A percentile compares a stretch with the other conserved stretches of the same genome.
Conservation (phyloP, 192 early-diverging fungal genomes). For the Lobosporangium transversale region DNA sequence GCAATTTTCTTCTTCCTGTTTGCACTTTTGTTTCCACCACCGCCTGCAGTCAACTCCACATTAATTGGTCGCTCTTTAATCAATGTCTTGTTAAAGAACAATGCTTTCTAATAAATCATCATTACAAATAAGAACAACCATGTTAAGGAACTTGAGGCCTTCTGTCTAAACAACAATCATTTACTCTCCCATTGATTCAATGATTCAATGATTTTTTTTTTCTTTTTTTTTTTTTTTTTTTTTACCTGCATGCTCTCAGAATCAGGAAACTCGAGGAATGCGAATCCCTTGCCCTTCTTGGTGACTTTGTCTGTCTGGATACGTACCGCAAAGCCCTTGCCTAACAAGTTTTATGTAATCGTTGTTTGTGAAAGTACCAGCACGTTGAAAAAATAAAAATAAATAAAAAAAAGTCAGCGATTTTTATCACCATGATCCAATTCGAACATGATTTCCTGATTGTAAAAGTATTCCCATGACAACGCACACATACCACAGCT, state of each 20-base stretch:
- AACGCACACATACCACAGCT: conserved; percentile 59
- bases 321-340: conserved; percentile 66
- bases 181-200: too few species aligned
- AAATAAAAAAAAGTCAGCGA: neutral
- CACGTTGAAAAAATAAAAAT: neutral
- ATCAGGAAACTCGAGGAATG: conserved; percentile 73
- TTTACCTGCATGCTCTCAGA: conserved; percentile 62
- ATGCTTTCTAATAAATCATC: conserved; percentile 56
- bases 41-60: conserved; percentile 79
- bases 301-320: conserved; percentile 75
- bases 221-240: too few species aligned
- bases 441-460: too few species aligned
- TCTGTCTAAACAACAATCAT: too few species aligned
- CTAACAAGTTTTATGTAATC: too few species aligned
- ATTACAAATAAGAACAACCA: neutral
- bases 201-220: too few species aligned
- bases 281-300: conserved; percentile 77
- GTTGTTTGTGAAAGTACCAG: neutral
- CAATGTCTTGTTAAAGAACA: conserved; percentile 70
- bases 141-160: too few species aligned
- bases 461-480: too few species aligned
- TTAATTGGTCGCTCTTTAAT: conserved; percentile 75
- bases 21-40: conserved; percentile 72
- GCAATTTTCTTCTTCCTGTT: conserved; percentile 58
- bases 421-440: too few species aligned